Evolutionary conservation across 345 rosid species (phyloP).

Genomic region (Firmiana major): DNA sequence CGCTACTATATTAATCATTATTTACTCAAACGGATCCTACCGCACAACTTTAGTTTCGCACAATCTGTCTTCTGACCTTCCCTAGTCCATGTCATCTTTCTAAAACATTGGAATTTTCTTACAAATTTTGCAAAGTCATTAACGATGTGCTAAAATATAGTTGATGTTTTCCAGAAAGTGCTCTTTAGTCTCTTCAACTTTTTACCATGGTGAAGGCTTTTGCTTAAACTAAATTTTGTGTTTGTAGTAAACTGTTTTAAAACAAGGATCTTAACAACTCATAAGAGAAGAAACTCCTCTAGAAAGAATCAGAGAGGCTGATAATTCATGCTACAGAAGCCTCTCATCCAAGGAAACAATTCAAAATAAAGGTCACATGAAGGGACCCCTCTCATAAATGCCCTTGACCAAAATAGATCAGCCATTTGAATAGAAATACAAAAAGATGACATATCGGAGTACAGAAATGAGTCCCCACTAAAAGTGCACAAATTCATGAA

Average conservation of each 20-base stretch:
- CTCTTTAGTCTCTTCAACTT: not conserved
- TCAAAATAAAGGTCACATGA: not conserved
- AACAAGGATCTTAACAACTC: not conserved
- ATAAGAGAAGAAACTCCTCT: not conserved
- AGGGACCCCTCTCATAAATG: not conserved
- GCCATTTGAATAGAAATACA: not conserved
- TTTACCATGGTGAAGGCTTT: not conserved
- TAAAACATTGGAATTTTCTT: not conserved
- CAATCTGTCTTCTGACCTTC: not conserved
- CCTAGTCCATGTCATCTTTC: not conserved
- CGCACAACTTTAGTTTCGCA: not conserved
- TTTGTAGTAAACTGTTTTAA: not conserved
- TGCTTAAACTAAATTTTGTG: not conserved
- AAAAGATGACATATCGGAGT: not conserved
- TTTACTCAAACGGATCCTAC: not conserved
- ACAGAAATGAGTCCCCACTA: not conserved
- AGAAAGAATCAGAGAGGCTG: not conserved
- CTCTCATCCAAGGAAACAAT: not conserved
- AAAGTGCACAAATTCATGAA: slow-evolving; percentile 1
- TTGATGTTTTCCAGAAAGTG: not conserved
- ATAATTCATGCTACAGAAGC: not conserved
- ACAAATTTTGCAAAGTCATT: not conserved
- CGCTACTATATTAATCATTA: not conserved
- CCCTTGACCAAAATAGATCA: not conserved
- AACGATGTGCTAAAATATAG: not conserved